These are phyloP conservation scores for Sideroxylon spinosum DNA, from an alignment of 179 eudicot species.

Conservation along the genomic window DNA sequence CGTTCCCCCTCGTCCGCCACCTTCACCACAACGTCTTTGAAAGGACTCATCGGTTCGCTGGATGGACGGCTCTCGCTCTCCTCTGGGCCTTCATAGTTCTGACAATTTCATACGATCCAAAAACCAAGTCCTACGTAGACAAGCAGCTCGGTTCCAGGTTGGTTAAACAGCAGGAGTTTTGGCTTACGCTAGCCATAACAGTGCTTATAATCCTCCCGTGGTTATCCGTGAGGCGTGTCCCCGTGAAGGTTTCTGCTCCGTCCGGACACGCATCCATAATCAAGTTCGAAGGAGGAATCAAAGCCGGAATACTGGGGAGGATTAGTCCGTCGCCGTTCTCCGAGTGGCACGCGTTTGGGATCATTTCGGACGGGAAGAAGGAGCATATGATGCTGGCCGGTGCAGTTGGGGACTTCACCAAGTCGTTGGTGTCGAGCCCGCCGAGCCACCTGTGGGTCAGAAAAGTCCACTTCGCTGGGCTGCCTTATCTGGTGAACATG, in stretches of 20 bases:
- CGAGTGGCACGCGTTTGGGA: slow-evolving; percentile 52
- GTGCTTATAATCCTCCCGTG: slow-evolving; percentile 38
- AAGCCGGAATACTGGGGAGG: slow-evolving; percentile 39
- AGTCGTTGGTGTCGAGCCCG: slow-evolving; percentile 36
- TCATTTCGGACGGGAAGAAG: slow-evolving; percentile 37
- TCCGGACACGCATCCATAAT: slow-evolving; percentile 45
- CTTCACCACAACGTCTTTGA: slow-evolving; percentile 50
- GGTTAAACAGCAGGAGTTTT: slow-evolving; percentile 30
- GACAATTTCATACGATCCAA: slow-evolving; percentile 31
- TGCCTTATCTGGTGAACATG: slow-evolving; percentile 42
- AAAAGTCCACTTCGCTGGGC: slow-evolving; percentile 39
- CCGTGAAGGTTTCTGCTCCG: slow-evolving; percentile 36
- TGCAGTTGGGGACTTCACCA: slow-evolving; percentile 52
- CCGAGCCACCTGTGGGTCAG: slow-evolving; percentile 54
- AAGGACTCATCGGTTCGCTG: slow-evolving; percentile 43
- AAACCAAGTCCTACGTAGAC: slow-evolving; percentile 27
- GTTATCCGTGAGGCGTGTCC: slow-evolving; percentile 40
- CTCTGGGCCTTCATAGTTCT: slow-evolving; percentile 41
- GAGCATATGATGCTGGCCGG: slow-evolving; percentile 56
- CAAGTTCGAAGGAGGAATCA: slow-evolving; percentile 41
- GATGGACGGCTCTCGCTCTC: slow-evolving; percentile 36
- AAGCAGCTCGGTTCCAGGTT: slow-evolving; percentile 18
- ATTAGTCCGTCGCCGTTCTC: slow-evolving; percentile 51
- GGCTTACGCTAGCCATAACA: slow-evolving; percentile 31
- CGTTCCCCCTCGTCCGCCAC: slow-evolving; percentile 50